Evolutionary conservation across 495 filamentous ascomycete species (phyloP).

Genomic region (Penicillium dipodomyicola): DNA sequence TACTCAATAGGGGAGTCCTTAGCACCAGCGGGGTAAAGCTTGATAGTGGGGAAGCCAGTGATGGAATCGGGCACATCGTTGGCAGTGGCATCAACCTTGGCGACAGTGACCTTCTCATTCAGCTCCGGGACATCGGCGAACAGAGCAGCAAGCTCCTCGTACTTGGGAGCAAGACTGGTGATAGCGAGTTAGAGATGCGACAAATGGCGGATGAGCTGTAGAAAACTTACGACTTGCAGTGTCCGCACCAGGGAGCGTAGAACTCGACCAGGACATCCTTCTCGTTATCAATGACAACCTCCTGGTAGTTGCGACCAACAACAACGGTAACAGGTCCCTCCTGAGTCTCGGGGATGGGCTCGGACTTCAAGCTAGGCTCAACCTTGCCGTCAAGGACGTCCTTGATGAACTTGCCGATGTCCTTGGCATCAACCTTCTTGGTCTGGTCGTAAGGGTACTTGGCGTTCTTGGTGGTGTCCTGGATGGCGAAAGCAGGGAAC

Average conservation of each 20-base stretch:
- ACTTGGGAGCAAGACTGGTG: conserved; percentile 62
- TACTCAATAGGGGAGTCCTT: conserved; percentile 87
- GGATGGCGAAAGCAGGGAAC: conserved; percentile 97
- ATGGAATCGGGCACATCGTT: conserved; percentile 98
- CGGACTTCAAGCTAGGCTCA: conserved; percentile 94
- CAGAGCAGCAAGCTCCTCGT: conserved; percentile 77
- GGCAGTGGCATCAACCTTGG: conserved; percentile 95
- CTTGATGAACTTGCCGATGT: conserved; percentile 80
- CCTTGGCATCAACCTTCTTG: conserved; percentile 71
- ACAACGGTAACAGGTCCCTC: conserved; percentile 86
- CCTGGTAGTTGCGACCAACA: conserved; percentile 92
- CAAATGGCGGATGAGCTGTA: not conserved
- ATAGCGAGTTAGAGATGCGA: not conserved
- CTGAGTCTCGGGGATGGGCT: conserved; percentile 93
- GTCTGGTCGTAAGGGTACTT: conserved; percentile 94
- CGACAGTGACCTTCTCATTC: conserved; percentile 81
- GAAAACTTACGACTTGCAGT: conserved; percentile 81
- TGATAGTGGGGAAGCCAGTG: conserved; percentile 98
- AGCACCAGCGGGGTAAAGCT: conserved; percentile 87
- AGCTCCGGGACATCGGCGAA: conserved; percentile 70
- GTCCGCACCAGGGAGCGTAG: conserved; percentile 99
- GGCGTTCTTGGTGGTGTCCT: conserved; percentile 91
- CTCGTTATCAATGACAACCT: conserved; percentile 85
- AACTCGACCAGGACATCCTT: conserved; percentile 99
- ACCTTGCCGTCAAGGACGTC: conserved; percentile 86